Percentiles rank a stretch among this genome's conserved stretches.
Evolutionary conservation across 1,284 basidiomycete genomes (phyloP).

Genomic region (Puccinia sorghi): DNA sequence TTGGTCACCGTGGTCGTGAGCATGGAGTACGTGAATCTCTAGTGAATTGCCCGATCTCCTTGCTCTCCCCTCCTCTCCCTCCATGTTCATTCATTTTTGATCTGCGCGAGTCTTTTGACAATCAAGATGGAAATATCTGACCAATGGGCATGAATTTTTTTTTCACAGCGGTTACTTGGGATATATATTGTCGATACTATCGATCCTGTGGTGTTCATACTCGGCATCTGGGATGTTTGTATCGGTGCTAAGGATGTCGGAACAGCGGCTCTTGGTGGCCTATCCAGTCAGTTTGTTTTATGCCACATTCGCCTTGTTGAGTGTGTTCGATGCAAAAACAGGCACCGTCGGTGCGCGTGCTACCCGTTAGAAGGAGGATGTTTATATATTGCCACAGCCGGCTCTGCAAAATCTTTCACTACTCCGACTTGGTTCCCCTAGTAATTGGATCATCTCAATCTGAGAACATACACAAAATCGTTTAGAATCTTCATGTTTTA

Average conservation of each 20-base stretch:
- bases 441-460: background rate
- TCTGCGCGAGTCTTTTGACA: constrained; percentile 24
- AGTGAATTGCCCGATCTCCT: background rate
- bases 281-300: constrained; percentile 90
- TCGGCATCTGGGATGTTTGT: constrained; percentile 92
- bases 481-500: too few relatives aligned
- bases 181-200: constrained; percentile 75
- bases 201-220: constrained; percentile 92
- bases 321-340: constrained; percentile 52
- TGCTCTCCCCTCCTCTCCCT: too few relatives aligned
- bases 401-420: too few relatives aligned
- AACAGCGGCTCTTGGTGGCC: constrained; percentile 86
- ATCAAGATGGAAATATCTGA: constrained; percentile 8
- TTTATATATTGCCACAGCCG: background rate
- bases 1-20: constrained; percentile 82
- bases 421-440: too few relatives aligned
- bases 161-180: constrained; percentile 71
- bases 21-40: constrained; percentile 71
- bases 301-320: constrained; percentile 52
- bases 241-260: constrained; percentile 85
- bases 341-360: constrained; percentile 49
- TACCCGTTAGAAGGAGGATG: constrained; percentile 6
- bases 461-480: too few relatives aligned
- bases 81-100: background rate
- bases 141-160: constrained; percentile 42